Conservation (phyloP, 257 asterid species). For the Penstemon newberryi region DNA sequence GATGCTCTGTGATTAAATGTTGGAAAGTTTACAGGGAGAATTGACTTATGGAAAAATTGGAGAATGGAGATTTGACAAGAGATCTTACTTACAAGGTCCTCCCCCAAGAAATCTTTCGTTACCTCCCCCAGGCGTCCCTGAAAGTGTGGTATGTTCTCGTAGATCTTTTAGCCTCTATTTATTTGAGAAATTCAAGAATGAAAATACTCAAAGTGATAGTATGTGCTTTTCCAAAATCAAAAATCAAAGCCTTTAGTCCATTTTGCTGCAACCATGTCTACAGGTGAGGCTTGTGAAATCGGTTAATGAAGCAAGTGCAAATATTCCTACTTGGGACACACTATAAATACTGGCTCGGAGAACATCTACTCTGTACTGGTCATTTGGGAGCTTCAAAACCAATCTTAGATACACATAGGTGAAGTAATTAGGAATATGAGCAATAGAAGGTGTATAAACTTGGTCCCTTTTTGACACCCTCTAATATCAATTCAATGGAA, state of each 20-base stretch:
- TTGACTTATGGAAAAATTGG: slow-evolving; percentile 86
- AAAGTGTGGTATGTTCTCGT: slow-evolving; percentile 79
- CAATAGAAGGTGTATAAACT: slow-evolving; percentile 32
- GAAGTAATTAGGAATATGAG: slow-evolving; percentile 25
- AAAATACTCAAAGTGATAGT: no score
- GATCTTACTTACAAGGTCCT: slow-evolving; percentile 73
- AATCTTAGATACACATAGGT: slow-evolving; percentile 29
- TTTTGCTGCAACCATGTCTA: slow-evolving; percentile 17
- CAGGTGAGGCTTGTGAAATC: slow-evolving; percentile 89
- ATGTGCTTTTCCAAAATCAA: not conserved
- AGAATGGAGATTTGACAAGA: slow-evolving; percentile 98
- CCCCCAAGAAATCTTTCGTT: slow-evolving; percentile 79
- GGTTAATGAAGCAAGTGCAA: slow-evolving; percentile 86
- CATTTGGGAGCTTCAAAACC: slow-evolving; percentile 31
- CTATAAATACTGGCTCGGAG: slow-evolving; percentile 26
- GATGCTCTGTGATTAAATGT: slow-evolving; percentile 21
- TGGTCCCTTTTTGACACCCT: slow-evolving; percentile 19
- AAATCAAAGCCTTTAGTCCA: not conserved
- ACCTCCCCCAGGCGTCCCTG: slow-evolving; percentile 98
- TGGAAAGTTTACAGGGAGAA: slow-evolving; percentile 63
- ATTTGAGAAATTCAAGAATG: no score
- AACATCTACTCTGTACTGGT: slow-evolving; percentile 13
- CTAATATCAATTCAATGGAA: slow-evolving; percentile 25
- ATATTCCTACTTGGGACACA: slow-evolving; percentile 84
- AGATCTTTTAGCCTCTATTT: not conserved